Evolutionary conservation across 495 filamentous ascomycete genomes (phyloP).

Genomic region (Aeminium ludgeri): DNA sequence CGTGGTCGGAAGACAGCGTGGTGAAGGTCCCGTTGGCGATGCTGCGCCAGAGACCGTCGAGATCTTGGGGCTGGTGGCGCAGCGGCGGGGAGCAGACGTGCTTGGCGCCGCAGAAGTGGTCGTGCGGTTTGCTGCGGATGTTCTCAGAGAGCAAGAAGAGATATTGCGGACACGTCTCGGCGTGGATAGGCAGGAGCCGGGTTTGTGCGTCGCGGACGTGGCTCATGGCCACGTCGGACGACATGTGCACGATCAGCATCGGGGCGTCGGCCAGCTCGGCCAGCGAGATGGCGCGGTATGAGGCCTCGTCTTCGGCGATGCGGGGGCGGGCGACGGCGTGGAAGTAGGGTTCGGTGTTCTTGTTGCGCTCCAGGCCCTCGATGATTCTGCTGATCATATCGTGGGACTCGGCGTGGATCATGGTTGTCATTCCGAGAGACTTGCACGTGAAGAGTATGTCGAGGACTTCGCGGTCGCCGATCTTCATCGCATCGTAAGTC

Average conservation of each 20-base stretch:
- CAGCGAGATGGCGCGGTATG: slow-evolving; percentile 40
- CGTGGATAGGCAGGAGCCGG: slow-evolving; percentile 37
- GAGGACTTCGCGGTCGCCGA: slow-evolving; percentile 40
- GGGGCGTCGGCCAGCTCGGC: slow-evolving; percentile 38
- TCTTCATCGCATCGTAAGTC: slow-evolving; percentile 41
- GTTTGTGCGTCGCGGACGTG: slow-evolving; percentile 41
- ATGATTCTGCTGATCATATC: slow-evolving; percentile 29
- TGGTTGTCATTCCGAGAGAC: slow-evolving; percentile 34
- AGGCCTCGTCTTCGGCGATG: slow-evolving; percentile 40
- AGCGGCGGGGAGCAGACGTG: slow-evolving; percentile 25
- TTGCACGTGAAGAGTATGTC: slow-evolving; percentile 29
- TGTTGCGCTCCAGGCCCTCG: slow-evolving; percentile 20
- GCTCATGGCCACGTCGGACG: slow-evolving; percentile 32
- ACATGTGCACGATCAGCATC: slow-evolving; percentile 41
- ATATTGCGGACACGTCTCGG: slow-evolving; percentile 51
- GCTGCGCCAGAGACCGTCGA: slow-evolving; percentile 22
- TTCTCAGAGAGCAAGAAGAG: slow-evolving; percentile 34
- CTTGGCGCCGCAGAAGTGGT: slow-evolving; percentile 33
- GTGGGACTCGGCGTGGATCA: slow-evolving; percentile 47
- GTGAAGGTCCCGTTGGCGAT: slow-evolving; percentile 33
- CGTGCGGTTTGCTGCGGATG: slow-evolving; percentile 31
- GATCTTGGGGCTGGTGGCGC: slow-evolving; percentile 19
- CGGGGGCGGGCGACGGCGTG: slow-evolving; percentile 37
- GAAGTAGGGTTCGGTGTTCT: slow-evolving; percentile 34
- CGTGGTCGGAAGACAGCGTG: slow-evolving; percentile 38